Conservation (phyloP, 192 early-diverging fungal species). For the Mortierella antarctica region DNA sequence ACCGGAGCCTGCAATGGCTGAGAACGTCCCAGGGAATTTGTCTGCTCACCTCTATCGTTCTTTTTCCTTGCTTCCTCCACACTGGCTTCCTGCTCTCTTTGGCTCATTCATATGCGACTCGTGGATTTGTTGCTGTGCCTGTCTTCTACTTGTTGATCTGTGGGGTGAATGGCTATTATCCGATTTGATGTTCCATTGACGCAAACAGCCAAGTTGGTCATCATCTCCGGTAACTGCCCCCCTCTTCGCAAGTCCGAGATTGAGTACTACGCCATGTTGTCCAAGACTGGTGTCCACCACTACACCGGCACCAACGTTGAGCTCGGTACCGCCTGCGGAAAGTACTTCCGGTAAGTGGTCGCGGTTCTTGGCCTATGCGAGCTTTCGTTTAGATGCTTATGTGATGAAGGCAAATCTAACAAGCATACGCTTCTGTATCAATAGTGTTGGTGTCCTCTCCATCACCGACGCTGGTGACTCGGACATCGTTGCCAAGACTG, state of each 20-base stretch:
- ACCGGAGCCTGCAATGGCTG: slow-evolving; percentile 56
- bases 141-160: not conserved
- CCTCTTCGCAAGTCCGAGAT: slow-evolving; percentile 99
- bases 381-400: too few relatives aligned
- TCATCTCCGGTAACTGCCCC: slow-evolving; percentile 99
- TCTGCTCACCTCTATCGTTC: slow-evolving; percentile 8
- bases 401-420: not conserved
- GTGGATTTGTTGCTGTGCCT: slow-evolving; percentile 18
- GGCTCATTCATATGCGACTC: slow-evolving; percentile 24
- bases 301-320: slow-evolving; percentile 99
- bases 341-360: slow-evolving; percentile 88
- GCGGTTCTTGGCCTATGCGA: not conserved
- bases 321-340: slow-evolving; percentile 99
- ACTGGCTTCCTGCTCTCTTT: not conserved
- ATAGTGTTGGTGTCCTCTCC: slow-evolving; percentile 81
- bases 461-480: slow-evolving; percentile 99
- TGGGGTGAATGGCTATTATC: too few relatives aligned
- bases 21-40: slow-evolving; percentile 52
- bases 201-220: slow-evolving; percentile 92
- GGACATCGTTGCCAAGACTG: slow-evolving; percentile 52
- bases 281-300: slow-evolving; percentile 99
- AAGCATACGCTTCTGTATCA: slow-evolving; percentile 27
- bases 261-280: slow-evolving; percentile 99
- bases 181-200: not conserved
- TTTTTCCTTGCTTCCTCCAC: slow-evolving; percentile 1